Base-by-base conservation (phyloP, 495 filamentous ascomycete genomes). In the Evernia prunastri region DNA sequence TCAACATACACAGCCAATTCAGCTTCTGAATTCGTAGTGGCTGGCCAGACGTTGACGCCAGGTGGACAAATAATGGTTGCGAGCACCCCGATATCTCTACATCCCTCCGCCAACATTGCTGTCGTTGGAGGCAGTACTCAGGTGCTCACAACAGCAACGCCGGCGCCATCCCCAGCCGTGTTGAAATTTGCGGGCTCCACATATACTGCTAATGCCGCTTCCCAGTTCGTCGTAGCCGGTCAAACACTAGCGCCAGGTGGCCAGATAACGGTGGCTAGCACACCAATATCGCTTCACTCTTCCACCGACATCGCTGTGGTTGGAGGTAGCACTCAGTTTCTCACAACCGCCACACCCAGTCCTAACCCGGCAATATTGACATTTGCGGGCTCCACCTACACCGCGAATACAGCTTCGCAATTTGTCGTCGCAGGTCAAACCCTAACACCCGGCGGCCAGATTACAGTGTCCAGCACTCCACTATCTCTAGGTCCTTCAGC, bases 31-130 rank as follows among this genome's bases (percentile, higher is more conserved):
- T 59, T 66, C 43, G 60, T 63, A 4, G 25, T 66, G 9, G 47
- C 42, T 3, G 60, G 63, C 18, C 31, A 40, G 31, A 66, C 63
- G 11, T n/a, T 66, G 27, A 66, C 59, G 7, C 63, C 63, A 25
- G 63, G 63, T 2, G 63, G 40, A 17, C 35, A 42, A 15, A 59
- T 63, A 20, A 64, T 23, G 0, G 62, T 66, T 0, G 23, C 27
- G 20, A 37, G 60, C 11, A 66, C 63, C 35, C 4, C 29, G 8
- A 27, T 66, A 31, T 66, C 63, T 1, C 33, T 66, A 1, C 2
- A 15, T 20, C 58, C 56, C 4, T 25, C 42, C 11, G 35, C 35
- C 56, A 7, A 40, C 18, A 10, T 40, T 18, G 56, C 56, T 3
- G 27, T 59, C 2, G 9, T 59, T 25, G 56, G 56, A 13, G 18